A percentile compares a stretch with the other conserved stretches of the same genome.
Conservation (phyloP, 1,284 basidiomycete species). For the Kwoniella shivajii region DNA sequence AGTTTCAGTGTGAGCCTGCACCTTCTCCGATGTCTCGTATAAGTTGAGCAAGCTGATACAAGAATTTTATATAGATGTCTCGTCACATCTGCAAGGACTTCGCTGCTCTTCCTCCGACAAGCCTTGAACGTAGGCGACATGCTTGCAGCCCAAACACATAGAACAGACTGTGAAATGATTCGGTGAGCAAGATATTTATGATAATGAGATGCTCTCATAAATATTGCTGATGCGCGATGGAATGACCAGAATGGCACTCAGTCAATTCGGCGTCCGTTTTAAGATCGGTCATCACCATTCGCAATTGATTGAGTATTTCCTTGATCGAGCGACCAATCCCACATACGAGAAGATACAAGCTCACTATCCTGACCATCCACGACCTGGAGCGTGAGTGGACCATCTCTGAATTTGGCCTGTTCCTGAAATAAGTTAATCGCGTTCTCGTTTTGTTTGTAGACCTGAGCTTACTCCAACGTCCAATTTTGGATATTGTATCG, state of each 20-base stretch:
- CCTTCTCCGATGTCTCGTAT: not conserved
- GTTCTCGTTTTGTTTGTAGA: constrained; percentile 5
- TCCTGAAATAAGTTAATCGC: not conserved
- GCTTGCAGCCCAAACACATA: constrained; percentile 30
- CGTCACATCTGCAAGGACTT: constrained; percentile 45
- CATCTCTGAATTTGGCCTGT: not conserved
- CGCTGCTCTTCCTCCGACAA: constrained; percentile 43
- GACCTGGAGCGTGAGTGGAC: constrained; percentile 37
- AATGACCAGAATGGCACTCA: constrained; percentile 30
- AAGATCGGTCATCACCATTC: constrained; percentile 52
- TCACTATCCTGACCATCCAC: constrained; percentile 50
- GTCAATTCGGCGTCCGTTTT: constrained; percentile 39
- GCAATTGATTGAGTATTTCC: constrained; percentile 51
- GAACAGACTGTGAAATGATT: constrained; percentile 43
- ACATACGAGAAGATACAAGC: constrained; percentile 44
- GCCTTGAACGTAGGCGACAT: constrained; percentile 42
- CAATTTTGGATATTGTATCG: constrained; percentile 41
- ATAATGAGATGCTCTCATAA: not conserved
- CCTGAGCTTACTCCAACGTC: constrained; percentile 33
- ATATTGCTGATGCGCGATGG: not conserved
- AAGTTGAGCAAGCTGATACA: not conserved
- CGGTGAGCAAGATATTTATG: constrained; percentile 15
- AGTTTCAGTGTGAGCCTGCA: constrained; percentile 41
- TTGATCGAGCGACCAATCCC: constrained; percentile 46
- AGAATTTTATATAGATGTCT: constrained; percentile 25